Percentiles rank a stretch among this genome's conserved stretches.
phyloP scores from a whole-genome alignment of 1,284 basidiomycete species.

The Phaffia rhodozyma region DNA sequence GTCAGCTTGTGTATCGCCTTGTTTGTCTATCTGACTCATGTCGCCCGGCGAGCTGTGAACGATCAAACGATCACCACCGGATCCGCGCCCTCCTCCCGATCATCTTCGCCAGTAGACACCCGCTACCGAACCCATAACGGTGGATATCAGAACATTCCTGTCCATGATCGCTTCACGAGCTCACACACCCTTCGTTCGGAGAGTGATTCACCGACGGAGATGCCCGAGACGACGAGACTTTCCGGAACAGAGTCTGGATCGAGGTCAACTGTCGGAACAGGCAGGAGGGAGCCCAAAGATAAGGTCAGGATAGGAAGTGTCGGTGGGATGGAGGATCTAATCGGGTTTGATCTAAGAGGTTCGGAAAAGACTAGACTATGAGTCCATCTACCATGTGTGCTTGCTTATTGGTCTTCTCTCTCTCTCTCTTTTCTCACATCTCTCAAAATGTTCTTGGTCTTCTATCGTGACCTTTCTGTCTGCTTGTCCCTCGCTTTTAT shows the following conservation, averaged over 20 bases:
- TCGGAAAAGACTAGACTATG: not conserved
- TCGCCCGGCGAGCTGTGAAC: constrained; percentile 34
- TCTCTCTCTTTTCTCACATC: not conserved
- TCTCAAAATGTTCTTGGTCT: not conserved
- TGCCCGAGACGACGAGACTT: not conserved
- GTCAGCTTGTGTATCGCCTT: constrained; percentile 35
- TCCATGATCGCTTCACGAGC: not conserved
- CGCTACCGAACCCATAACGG: not conserved
- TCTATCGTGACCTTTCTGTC: not conserved
- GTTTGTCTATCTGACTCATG: constrained; percentile 39
- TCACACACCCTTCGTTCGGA: too few relatives aligned
- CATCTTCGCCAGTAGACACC: not conserved
- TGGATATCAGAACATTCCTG: not conserved
- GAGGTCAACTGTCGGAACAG: not conserved
- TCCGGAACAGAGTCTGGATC: not conserved
- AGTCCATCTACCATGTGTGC: not conserved
- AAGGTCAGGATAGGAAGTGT: not conserved
- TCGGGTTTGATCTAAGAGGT: not conserved
- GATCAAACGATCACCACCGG: constrained; percentile 4
- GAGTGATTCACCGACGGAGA: not conserved
- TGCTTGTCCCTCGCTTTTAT: not conserved
- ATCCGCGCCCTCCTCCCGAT: not conserved
- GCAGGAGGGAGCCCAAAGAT: not conserved
- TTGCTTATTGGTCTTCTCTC: not conserved
- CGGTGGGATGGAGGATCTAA: constrained; percentile 2